Conservation (phyloP, 176 grass and related monocot species). For the Eleusine coracana region DNA sequence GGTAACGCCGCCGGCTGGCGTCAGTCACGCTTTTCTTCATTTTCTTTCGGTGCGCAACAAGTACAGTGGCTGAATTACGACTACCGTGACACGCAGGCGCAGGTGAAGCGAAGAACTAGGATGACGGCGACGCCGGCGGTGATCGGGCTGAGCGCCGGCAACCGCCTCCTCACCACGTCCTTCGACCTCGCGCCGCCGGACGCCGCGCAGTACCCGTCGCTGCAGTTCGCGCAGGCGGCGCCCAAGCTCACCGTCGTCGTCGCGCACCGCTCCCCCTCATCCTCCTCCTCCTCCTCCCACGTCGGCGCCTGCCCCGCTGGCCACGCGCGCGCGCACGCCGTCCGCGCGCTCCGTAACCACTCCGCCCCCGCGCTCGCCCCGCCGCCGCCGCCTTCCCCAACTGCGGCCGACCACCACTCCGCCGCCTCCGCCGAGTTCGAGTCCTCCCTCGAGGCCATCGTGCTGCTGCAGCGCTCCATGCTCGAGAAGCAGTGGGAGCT, state of each 20-base stretch:
- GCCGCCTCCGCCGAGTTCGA: constrained; percentile 27
- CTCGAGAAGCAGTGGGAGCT: constrained; percentile 98
- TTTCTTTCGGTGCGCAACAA: background rate
- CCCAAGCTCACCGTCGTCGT: constrained; percentile 61
- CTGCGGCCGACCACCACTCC: background rate
- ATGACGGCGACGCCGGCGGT: constrained; percentile 80
- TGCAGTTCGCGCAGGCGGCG: constrained; percentile 39
- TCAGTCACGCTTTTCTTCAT: too few relatives aligned
- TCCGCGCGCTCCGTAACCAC: constrained; percentile 77
- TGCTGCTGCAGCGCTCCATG: constrained; percentile 85
- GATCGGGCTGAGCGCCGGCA: constrained; percentile 83
- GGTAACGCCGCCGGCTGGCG: constrained; percentile 13
- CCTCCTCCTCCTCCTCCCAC: constrained; percentile 47
- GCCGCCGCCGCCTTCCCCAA: constrained; percentile 1
- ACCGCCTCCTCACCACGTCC: constrained; percentile 67
- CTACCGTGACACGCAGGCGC: background rate
- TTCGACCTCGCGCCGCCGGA: constrained; percentile 54
- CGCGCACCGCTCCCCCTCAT: constrained; percentile 44
- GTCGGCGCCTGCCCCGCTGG: background rate
- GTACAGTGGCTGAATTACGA: background rate
- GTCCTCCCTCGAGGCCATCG: constrained; percentile 72
- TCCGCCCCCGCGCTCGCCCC: constrained; percentile 28
- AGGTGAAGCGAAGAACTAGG: background rate
- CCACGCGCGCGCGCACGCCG: constrained; percentile 55
- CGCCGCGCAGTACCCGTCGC: constrained; percentile 20